Percentiles rank a stretch among this genome's conserved stretches.
phyloP scores from a whole-genome alignment of 495 filamentous ascomycete genomes.

The Tuber brumale region DNA sequence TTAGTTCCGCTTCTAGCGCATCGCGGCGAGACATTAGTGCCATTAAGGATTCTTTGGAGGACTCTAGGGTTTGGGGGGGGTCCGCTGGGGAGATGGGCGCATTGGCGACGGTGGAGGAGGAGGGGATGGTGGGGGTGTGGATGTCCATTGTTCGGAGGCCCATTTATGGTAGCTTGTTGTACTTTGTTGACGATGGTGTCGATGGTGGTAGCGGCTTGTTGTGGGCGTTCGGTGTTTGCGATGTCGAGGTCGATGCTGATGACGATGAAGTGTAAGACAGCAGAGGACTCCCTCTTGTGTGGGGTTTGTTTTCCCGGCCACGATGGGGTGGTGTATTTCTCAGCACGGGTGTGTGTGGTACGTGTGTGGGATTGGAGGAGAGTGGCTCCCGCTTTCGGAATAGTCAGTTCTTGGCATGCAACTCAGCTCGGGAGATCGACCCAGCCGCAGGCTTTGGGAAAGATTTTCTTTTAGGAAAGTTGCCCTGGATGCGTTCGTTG shows the following conservation, averaged over 20 bases:
- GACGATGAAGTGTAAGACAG: background rate
- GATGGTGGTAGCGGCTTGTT: background rate
- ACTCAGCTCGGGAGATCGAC: conserved; percentile 2
- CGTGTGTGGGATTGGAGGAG: background rate
- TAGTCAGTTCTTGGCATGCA: background rate
- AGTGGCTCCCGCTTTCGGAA: background rate
- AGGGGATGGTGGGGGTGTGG: conserved; percentile 31
- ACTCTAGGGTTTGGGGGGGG: conserved; percentile 3
- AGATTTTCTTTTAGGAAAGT: background rate
- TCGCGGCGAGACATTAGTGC: conserved; percentile 70
- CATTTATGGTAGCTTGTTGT: background rate
- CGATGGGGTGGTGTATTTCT: background rate
- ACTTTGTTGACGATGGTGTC: background rate
- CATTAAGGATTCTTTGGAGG: conserved; percentile 12
- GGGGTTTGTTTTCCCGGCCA: background rate
- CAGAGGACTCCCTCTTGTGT: background rate
- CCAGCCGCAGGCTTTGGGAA: background rate
- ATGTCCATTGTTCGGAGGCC: conserved; percentile 33
- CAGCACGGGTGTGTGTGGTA: background rate
- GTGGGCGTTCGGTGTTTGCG: background rate
- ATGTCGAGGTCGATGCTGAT: background rate
- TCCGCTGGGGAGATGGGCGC: conserved; percentile 32
- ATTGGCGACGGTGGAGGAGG: background rate
- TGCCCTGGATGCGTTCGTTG: background rate
- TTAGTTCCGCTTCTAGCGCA: conserved; percentile 73